Conservation (phyloP, 2,329 filamentous ascomycete genomes). For the Exophiala aquamarina region DNA sequence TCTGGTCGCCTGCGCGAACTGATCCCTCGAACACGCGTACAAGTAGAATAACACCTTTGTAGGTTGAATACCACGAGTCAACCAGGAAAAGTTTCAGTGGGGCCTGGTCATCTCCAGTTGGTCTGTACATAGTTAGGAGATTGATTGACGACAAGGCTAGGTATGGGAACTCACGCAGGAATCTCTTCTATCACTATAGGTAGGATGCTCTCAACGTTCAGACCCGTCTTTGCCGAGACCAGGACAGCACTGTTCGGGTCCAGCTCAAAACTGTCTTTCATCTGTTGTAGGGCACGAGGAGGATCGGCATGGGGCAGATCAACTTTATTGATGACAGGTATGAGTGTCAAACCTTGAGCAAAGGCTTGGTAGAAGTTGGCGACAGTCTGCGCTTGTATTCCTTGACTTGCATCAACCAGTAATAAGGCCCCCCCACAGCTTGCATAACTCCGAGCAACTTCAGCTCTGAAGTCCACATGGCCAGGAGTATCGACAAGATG, state of each 20-base stretch:
- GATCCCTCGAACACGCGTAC: constrained; percentile 89
- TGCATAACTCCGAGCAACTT: constrained; percentile 93
- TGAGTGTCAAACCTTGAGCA: constrained; percentile 78
- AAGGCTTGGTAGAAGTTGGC: constrained; percentile 99
- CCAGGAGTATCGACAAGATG: constrained; percentile 96
- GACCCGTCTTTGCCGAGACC: constrained; percentile 91
- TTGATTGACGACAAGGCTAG: too few species aligned
- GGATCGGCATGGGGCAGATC: constrained; percentile 88
- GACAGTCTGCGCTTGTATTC: constrained; percentile 95
- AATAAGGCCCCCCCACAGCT: constrained; percentile 91
- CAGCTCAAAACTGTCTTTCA: constrained; percentile 83
- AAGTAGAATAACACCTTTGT: constrained; percentile 87
- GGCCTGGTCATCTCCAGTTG: constrained; percentile 68
- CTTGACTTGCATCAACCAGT: constrained; percentile 93
- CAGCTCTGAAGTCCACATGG: constrained; percentile 95
- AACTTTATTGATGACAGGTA: constrained; percentile 96
- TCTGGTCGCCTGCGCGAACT: constrained; percentile 76
- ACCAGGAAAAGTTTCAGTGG: constrained; percentile 84
- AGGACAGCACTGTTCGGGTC: constrained; percentile 71
- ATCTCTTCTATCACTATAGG: constrained; percentile 84
- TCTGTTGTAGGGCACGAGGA: constrained; percentile 80
- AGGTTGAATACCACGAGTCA: constrained; percentile 98
- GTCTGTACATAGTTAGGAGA: constrained; percentile 40
- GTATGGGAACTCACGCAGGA: constrained; percentile 55
- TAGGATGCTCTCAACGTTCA: constrained; percentile 80